Percentiles rank a stretch among this genome's conserved stretches.
Conservation (phyloP, 768 basidiomycete species). For the Asterophora lycoperdoides region DNA sequence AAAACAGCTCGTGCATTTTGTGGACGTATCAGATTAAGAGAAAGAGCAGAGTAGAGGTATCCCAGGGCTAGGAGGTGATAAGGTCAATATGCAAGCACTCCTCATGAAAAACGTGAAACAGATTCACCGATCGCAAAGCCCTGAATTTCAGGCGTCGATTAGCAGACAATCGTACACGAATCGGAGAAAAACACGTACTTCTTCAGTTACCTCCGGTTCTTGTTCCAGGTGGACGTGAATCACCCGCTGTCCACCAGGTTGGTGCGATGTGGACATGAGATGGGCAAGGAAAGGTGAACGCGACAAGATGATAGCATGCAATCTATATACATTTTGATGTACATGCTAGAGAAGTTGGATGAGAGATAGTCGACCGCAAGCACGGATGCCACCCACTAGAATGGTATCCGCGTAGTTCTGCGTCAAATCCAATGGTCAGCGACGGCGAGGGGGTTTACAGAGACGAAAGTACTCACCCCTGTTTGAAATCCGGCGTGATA, state of each 20-base stretch:
- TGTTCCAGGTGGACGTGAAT: slow-evolving; percentile 74
- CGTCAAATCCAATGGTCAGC: slow-evolving; percentile 11
- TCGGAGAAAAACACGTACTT: slow-evolving; percentile 47
- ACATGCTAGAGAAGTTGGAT: slow-evolving; percentile 49
- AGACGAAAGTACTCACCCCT: slow-evolving; percentile 49
- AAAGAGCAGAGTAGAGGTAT: slow-evolving; percentile 73
- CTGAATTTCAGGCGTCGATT: slow-evolving; percentile 31
- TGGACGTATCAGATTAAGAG: slow-evolving; percentile 62
- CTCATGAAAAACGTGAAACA: slow-evolving; percentile 6
- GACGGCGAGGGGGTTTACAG: slow-evolving; percentile 6
- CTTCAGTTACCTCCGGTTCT: slow-evolving; percentile 79
- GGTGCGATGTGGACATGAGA: slow-evolving; percentile 79
- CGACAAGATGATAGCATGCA: slow-evolving; percentile 83
- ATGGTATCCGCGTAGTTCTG: slow-evolving; percentile 83
- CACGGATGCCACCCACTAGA: slow-evolving; percentile 46
- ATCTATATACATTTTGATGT: slow-evolving; percentile 67
- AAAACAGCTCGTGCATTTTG: slow-evolving; percentile 83
- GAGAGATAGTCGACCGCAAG: slow-evolving; percentile 5
- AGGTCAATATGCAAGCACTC: slow-evolving; percentile 7
- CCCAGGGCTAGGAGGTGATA: slow-evolving; percentile 55
- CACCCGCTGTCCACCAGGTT: slow-evolving; percentile 57
- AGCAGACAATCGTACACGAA: slow-evolving; percentile 8
- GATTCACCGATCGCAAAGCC: slow-evolving; percentile 70
- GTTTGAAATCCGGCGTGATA: slow-evolving; percentile 79
- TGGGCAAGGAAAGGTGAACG: slow-evolving; percentile 86